Base-by-base conservation (phyloP, 2,329 filamentous ascomycete genomes). In the Fusarium sp. region DNA sequence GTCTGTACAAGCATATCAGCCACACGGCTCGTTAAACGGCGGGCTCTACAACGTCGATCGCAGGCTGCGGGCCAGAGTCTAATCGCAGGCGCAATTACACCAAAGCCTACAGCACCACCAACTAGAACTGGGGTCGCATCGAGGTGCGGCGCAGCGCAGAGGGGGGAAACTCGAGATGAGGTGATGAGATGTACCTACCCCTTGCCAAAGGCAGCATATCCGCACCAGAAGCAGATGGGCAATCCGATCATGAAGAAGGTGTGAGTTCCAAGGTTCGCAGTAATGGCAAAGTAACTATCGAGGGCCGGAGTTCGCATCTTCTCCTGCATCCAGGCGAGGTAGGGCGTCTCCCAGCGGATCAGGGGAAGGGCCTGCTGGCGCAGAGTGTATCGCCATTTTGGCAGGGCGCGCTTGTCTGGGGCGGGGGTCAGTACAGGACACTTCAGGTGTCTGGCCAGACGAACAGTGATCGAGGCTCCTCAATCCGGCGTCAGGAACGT, bases 191-290 rank as follows among this genome's bases (percentile, higher is more conserved):
- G 58, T 31, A 85, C 90, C 74, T 89, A 96, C 93, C 91, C 94
- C 83, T 96, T 91, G 60, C 93, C 96, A 71, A 97, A 87, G 68
- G 87, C 89, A 44, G 91, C 90, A 80, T 94, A 92, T 58, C 95
- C 95, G 76, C 93, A 97, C 96, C 96, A 99, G 83, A 98, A 98
- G 73, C 97, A 87, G 70, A 98, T 93, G 6, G 96, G 96, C 75
- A 99, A 83, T 63, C 93, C 91, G 72, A 97, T 87, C 94, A 98
- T 98, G 84, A 97, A 99, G 83, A 97, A 98, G 0, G 96, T 99
- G 81, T 99, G 96, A 0, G 96, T 99, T 71, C 96, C 93, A 60
- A 98, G 87, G 79, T 98, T 99, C 69, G 96, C 96, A 0, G 94
- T 97, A 71, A 96, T 93, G 55, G 96, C 95, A 81, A 99, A 99